These are phyloP conservation scores for Diplodia sapinea DNA, from an alignment of 2,329 filamentous ascomycete genomes.

Conservation along the genomic window DNA sequence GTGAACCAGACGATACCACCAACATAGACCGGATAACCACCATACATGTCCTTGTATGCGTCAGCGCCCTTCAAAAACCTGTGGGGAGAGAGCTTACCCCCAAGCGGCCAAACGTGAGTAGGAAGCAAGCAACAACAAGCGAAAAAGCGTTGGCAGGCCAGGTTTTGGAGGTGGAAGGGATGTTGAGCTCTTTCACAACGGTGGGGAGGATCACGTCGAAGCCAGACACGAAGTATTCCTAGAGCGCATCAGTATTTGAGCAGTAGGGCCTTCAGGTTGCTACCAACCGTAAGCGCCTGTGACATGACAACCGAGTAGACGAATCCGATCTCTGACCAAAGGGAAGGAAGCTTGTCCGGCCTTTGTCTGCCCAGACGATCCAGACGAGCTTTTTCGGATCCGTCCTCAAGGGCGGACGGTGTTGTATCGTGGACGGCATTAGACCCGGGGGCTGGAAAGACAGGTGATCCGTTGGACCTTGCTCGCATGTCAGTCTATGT, in stretches of 20 bases:
- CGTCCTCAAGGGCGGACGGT: constrained; percentile 16
- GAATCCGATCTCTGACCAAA: constrained; percentile 62
- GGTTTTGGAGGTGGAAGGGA: constrained; percentile 67
- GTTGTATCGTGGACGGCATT: not conserved
- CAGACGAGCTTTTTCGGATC: constrained; percentile 41
- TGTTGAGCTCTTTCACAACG: constrained; percentile 64
- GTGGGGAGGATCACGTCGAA: constrained; percentile 73
- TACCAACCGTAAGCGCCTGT: constrained; percentile 36
- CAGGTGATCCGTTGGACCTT: not conserved
- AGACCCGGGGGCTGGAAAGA: not conserved
- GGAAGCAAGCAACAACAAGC: constrained; percentile 55
- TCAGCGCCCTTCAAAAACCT: not conserved
- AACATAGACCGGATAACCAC: constrained; percentile 66
- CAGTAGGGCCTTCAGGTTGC: not conserved
- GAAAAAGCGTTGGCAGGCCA: constrained; percentile 62
- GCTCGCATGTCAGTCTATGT: not conserved
- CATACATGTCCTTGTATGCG: constrained; percentile 61
- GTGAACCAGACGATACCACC: constrained; percentile 58
- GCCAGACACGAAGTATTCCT: constrained; percentile 77
- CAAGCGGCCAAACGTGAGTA: constrained; percentile 53
- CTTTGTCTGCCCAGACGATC: constrained; percentile 65
- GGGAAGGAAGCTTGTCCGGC: constrained; percentile 58
- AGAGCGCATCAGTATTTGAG: not conserved
- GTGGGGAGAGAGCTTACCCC: not conserved
- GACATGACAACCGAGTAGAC: constrained; percentile 55